Evolutionary conservation across 2,329 filamentous ascomycete genomes (phyloP).

Genomic region (Aspergillus aculeatinus): DNA sequence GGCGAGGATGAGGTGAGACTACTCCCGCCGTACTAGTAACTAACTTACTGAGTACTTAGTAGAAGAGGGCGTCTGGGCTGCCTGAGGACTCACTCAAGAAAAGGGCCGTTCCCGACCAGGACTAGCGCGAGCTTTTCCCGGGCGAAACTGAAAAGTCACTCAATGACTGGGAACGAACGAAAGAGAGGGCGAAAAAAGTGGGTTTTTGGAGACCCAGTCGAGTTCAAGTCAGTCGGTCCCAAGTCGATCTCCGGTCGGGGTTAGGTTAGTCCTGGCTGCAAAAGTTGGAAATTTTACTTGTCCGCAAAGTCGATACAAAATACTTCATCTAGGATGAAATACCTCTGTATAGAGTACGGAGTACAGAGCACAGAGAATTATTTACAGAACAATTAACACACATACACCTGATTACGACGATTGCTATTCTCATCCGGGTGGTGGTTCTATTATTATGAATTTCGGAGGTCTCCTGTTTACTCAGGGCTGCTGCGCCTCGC

Average conservation of each 20-base stretch:
- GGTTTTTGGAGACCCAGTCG: not conserved
- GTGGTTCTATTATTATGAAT: not conserved
- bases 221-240: not conserved
- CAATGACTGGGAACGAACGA: not conserved
- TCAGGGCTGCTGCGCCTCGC: not conserved
- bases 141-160: constrained; percentile 1
- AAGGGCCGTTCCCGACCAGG: constrained; percentile 1
- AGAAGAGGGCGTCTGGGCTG: constrained; percentile 11
- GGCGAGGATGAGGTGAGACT: constrained; percentile 4
- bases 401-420: not conserved
- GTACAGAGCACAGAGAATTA: not conserved
- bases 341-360: no score
- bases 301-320: no score
- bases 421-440: not conserved
- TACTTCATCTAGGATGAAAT: no score
- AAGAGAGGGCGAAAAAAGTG: not conserved
- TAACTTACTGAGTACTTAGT: not conserved
- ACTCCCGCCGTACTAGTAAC: no score
- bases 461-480: not conserved
- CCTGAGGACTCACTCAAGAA: constrained; percentile 16
- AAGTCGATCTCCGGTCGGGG: not conserved
- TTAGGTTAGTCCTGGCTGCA: not conserved
- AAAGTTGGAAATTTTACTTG: not conserved
- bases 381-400: not conserved
- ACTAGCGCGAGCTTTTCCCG: not conserved